Evolutionary conservation across 2,329 filamentous ascomycete species (phyloP).

Genomic region (Tolypocladium ovalisporum): DNA sequence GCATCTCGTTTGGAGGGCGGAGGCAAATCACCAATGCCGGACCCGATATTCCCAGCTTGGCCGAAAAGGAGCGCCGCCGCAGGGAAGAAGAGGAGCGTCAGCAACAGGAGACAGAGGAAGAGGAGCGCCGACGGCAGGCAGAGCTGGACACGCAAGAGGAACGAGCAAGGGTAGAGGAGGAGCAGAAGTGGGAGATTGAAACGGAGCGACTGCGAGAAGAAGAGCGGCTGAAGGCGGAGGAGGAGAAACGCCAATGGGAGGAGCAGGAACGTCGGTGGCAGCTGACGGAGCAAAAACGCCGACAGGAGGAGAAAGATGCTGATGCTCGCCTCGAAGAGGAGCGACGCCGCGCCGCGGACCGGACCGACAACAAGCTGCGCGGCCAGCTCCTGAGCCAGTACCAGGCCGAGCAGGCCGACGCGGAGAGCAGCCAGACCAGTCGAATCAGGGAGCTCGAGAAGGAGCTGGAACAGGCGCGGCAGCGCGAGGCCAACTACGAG

Average conservation of each 20-base stretch:
- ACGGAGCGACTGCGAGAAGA: slow-evolving; percentile 46
- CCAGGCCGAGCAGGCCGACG: slow-evolving; percentile 50
- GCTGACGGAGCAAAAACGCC: slow-evolving; percentile 60
- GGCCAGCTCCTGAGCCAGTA: slow-evolving; percentile 86
- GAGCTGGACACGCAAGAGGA: slow-evolving; percentile 49
- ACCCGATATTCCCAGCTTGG: slow-evolving; percentile 68
- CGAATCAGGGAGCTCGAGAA: slow-evolving; percentile 74
- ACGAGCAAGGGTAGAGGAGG: slow-evolving; percentile 49
- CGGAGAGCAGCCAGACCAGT: slow-evolving; percentile 41
- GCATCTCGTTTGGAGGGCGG: slow-evolving; percentile 82
- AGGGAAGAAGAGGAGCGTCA: slow-evolving; percentile 52
- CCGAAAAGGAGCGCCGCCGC: slow-evolving; percentile 68
- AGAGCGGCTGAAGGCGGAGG: slow-evolving; percentile 49
- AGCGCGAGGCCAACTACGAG: slow-evolving; percentile 54
- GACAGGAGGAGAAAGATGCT: slow-evolving; percentile 61
- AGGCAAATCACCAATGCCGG: slow-evolving; percentile 82
- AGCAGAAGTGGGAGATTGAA: slow-evolving; percentile 56
- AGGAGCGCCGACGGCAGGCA: slow-evolving; percentile 33
- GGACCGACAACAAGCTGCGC: slow-evolving; percentile 58
- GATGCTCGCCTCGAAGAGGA: slow-evolving; percentile 58
- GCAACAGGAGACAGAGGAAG: slow-evolving; percentile 41
- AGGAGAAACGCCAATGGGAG: slow-evolving; percentile 65
- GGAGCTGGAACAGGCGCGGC: slow-evolving; percentile 50
- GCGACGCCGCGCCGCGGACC: slow-evolving; percentile 47
- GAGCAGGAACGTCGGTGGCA: slow-evolving; percentile 70